Base-by-base conservation (phyloP, 1,139 yeast species). In the Blastobotrys buckinghamii region DNA sequence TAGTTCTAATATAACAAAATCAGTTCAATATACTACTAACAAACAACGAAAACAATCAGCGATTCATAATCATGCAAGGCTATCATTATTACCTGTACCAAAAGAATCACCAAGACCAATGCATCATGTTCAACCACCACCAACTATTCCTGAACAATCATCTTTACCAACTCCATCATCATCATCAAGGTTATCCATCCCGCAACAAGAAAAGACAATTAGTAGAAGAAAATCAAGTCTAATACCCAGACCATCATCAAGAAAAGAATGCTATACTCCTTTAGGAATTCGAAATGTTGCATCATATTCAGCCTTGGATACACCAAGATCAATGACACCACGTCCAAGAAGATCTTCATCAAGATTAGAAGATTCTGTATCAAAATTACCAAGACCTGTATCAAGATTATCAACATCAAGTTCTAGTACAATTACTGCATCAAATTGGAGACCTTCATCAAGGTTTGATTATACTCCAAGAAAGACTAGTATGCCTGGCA, bases 31-130 rank as follows among this genome's bases (percentile, higher is more conserved):
- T 33, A 6, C 19, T 33, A 7, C 20, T 15, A 7, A 15, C 3
- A 13, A 8, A 17, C 32, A 8, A 22, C 35, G 12, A 9, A 17
- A 32, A 17, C 29, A 19, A n/a, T 19, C 37, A 19, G 3, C 38
- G n/a, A n/a, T n/a, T 4, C 38, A 22, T n/a, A 20, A 41, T 15
- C 34, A 34, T 26, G 8, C 45, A 26, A 19, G 45, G 16, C n/a
- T 47, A 32, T 34, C 42, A 3, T 17, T 47, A 20, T 33, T 47
- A 3, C 50, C 50, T 7, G 47, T 47, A 7, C 50, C 50, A 6
- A 36, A 30, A 7, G 50, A 43, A 10, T 46, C 49, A 3, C 46
- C 46, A 12, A 43, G 50, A 15, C 50, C 50, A 8, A 42, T 42
- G 47, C 38, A 39, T 39, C 50, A 42, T 30, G 38, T 39, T 10